Percentiles rank a stretch among this genome's conserved stretches.
Evolutionary conservation across 805 yeast genomes (phyloP).

Genomic region (Schwanniomyces polymorphus): DNA sequence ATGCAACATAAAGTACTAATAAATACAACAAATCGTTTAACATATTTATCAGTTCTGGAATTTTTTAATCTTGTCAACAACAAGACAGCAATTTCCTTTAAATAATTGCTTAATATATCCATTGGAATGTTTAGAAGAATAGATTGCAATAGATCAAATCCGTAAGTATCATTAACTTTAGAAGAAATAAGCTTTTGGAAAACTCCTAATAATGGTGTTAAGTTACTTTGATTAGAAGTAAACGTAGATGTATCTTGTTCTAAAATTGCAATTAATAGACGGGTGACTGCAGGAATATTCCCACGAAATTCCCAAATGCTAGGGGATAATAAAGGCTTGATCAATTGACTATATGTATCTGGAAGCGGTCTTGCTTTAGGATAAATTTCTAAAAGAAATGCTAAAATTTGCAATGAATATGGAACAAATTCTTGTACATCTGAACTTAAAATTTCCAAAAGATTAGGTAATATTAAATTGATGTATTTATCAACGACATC

Average conservation of each 20-base stretch:
- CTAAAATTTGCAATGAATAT: conserved; percentile 86
- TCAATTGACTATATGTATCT: conserved; percentile 58
- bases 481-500: conserved; percentile 34
- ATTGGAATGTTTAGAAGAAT: conserved; percentile 62
- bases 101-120: conserved; percentile 47
- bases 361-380: conserved; percentile 58
- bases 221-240: conserved; percentile 28
- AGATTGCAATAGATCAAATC: conserved; percentile 79
- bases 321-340: conserved; percentile 87
- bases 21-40: conserved; percentile 68
- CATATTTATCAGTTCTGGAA: conserved; percentile 79
- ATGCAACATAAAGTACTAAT: conserved; percentile 44
- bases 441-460: conserved; percentile 65
- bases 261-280: conserved; percentile 70
- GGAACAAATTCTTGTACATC: conserved; percentile 96
- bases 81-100: conserved; percentile 73
- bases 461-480: conserved; percentile 60
- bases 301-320: conserved; percentile 91
- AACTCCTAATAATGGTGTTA: conserved; percentile 89
- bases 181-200: conserved; percentile 92
- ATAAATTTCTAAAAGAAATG: conserved; percentile 67
- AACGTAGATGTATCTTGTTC: conserved; percentile 45
- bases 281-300: conserved; percentile 88
- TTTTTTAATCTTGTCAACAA: conserved; percentile 78
- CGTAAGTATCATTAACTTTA: conserved; percentile 73